These are phyloP conservation scores for Hebeloma cylindrosporum DNA, from an alignment of 768 basidiomycete species.

Conservation along the genomic window DNA sequence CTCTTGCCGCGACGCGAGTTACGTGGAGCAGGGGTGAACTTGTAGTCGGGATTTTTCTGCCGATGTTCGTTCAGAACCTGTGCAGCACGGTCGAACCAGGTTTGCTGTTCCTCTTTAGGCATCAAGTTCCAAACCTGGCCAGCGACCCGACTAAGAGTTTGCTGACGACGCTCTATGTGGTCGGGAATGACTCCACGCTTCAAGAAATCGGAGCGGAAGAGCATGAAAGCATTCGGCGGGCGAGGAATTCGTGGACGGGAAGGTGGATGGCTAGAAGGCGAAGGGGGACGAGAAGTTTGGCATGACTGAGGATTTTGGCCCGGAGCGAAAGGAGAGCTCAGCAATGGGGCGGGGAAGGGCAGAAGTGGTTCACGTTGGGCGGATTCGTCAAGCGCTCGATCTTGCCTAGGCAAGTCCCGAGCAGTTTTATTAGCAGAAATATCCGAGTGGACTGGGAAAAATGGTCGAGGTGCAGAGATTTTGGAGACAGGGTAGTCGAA, in stretches of 20 bases:
- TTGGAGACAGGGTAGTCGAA: background rate
- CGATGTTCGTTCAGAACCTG: slow-evolving; percentile 49
- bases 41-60: slow-evolving; percentile 56
- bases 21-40: slow-evolving; percentile 51
- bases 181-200: slow-evolving; percentile 47
- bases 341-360: background rate
- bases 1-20: slow-evolving; percentile 34
- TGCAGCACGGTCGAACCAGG: slow-evolving; percentile 48
- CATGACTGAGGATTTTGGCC: background rate
- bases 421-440: background rate
- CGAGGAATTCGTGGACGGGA: slow-evolving; percentile 69
- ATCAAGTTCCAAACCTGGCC: slow-evolving; percentile 69
- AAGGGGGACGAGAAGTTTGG: slow-evolving; percentile 1
- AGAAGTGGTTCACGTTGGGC: background rate
- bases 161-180: slow-evolving; percentile 64
- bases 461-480: background rate
- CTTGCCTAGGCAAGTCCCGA: slow-evolving; percentile 2
- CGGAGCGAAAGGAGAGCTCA: too few species aligned
- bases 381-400: background rate
- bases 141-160: slow-evolving; percentile 69
- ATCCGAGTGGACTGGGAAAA: background rate
- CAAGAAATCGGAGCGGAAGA: slow-evolving; percentile 70
- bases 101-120: slow-evolving; percentile 41
- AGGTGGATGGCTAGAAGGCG: slow-evolving; percentile 14
- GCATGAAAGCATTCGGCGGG: slow-evolving; percentile 83